phyloP scores from a whole-genome alignment of 768 basidiomycete genomes.

The Daedaleopsis sinensis region DNA sequence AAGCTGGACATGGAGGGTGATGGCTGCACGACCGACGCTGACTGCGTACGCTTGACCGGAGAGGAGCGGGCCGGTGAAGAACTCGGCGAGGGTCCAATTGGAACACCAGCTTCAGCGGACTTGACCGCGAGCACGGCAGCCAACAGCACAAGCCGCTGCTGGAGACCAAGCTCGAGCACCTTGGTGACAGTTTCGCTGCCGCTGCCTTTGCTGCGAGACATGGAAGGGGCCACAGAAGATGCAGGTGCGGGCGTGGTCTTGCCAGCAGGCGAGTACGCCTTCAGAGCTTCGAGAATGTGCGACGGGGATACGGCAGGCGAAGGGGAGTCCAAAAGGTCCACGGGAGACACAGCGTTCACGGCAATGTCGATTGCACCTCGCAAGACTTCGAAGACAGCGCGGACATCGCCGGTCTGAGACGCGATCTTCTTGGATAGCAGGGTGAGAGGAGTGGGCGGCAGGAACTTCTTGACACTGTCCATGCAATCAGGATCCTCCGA shows the following conservation, averaged over 20 bases:
- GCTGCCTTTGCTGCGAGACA: conserved; percentile 23
- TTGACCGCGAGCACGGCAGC: conserved; percentile 64
- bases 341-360: conserved; percentile 27
- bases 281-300: conserved; percentile 75
- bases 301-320: conserved; percentile 58
- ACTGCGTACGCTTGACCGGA: conserved; percentile 56
- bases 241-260: conserved; percentile 37
- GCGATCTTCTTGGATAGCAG: conserved; percentile 83
- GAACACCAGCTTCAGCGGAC: conserved; percentile 59
- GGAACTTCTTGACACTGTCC: conserved; percentile 48
- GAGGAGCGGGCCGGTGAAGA: conserved; percentile 35
- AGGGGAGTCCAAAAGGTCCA: conserved; percentile 27
- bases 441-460: conserved; percentile 65
- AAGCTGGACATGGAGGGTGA: conserved; percentile 36
- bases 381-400: conserved; percentile 78
- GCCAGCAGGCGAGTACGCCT: conserved; percentile 54
- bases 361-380: conserved; percentile 79
- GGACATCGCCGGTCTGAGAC: conserved; percentile 80
- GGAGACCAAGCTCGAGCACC: conserved; percentile 70
- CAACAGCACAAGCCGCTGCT: conserved; percentile 72
- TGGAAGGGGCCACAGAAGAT: conserved; percentile 29
- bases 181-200: conserved; percentile 66
- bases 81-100: conserved; percentile 44
- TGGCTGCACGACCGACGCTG: conserved; percentile 34
- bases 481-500: conserved; percentile 28